A percentile compares a stretch with the other conserved stretches of the same genome.
These are phyloP conservation scores for Paraurostyla sp. DNA, from an alignment of 73 alveolate species.

Conservation along the genomic window DNA sequence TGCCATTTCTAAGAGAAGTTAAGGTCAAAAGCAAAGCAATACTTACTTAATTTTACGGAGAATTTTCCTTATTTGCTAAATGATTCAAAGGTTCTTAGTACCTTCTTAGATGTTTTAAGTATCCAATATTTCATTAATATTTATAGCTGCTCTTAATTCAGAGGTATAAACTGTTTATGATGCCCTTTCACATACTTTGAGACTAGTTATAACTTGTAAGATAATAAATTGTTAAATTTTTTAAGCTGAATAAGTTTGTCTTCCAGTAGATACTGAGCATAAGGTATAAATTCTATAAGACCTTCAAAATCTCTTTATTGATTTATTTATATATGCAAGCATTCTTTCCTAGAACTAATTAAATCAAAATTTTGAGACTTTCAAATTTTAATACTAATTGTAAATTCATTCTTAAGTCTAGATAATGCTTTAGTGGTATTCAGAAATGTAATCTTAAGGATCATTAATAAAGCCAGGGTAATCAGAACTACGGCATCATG, in stretches of 20 bases:
- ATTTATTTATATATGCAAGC: slow-evolving; percentile 23
- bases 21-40: slow-evolving; percentile 23
- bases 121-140: background rate
- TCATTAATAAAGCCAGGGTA: background rate
- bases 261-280: slow-evolving; percentile 38
- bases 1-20: slow-evolving; percentile 30
- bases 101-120: slow-evolving; percentile 25
- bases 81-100: background rate
- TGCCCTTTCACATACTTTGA: slow-evolving; percentile 32
- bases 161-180: slow-evolving; percentile 17
- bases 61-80: slow-evolving; percentile 36
- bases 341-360: background rate
- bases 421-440: background rate
- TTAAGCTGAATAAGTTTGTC: slow-evolving; percentile 20
- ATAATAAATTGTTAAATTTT: background rate
- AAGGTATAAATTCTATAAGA: background rate
- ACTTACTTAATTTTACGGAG: background rate
- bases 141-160: slow-evolving; percentile 40
- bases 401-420: background rate
- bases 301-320: background rate
- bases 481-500: background rate
- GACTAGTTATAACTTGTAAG: slow-evolving; percentile 8
- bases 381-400: too few species aligned
- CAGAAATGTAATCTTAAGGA: background rate
- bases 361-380: slow-evolving; percentile 43